Evolutionary conservation across 345 rosid species (phyloP), one percentile per base, ranked within the genome.

Genomic region (Cochlearia excelsa): DNA sequence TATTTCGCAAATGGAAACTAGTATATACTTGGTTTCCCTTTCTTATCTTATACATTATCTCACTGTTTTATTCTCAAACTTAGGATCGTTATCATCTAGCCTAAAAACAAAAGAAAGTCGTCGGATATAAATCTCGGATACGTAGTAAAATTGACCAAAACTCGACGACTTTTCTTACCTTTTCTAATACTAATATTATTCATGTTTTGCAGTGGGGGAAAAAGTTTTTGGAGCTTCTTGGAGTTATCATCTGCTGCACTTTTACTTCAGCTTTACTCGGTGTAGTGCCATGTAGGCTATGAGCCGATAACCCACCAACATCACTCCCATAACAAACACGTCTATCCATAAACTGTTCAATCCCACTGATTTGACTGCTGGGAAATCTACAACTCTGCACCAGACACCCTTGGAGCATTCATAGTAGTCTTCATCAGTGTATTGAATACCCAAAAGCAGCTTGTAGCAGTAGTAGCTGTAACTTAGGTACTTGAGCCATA

Each of bases 401-500:
- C 83, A 42, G 26, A 53, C 79, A 44, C 90, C 91, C 52, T 80
- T 68, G 4, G 92, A 80, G 80, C 97, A 89, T 68, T 87, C 94
- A 30, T 93, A 93, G 39, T 54, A 71, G 34, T 89, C 97, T 7
- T 85, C 81, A 41, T 77, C 83, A 9, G 63, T 71, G 90, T 85
- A 93, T 29, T 93, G 97, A 53, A 93, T 89, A 46, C 97, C 99
- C 7, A 93, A 86, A 50, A 93, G 99, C 56, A 93, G 94, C 83
- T 82, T 85, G 84, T 85, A 93, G 50, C 95, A 85, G 75, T 93
- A 93, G 79, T 89, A 93, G 79, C 99, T 93, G 7, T 93, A 93
- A 71, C 99, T 93, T 59, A 93, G 63, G 71, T 93, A 93, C 79
- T 93, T 93, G 23, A 93, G 91, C 99, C 99, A 93, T 3, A 80